phyloP scores from a whole-genome alignment of 2,329 filamentous ascomycete species.

The Trichocomaceae sp. region DNA sequence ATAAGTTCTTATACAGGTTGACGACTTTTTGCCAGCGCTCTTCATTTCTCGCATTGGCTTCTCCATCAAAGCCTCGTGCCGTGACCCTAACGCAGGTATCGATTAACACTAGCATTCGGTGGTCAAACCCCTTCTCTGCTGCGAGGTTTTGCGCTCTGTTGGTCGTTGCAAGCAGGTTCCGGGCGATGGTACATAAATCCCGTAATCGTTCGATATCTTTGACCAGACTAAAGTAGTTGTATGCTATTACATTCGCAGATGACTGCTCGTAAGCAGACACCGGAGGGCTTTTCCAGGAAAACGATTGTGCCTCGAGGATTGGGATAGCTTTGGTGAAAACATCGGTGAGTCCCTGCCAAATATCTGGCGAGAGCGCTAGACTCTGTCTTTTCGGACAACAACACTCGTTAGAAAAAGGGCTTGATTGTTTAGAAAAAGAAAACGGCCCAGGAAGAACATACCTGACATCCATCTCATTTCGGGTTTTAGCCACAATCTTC shows the following conservation, averaged over 20 bases:
- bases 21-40: slow-evolving; percentile 61
- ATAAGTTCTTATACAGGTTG: slow-evolving; percentile 58
- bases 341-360: slow-evolving; percentile 55
- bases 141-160: slow-evolving; percentile 58
- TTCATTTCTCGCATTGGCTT: slow-evolving; percentile 55
- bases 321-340: slow-evolving; percentile 55
- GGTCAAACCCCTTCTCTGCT: slow-evolving; percentile 53
- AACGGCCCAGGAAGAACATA: slow-evolving; percentile 26
- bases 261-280: slow-evolving; percentile 52
- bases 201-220: slow-evolving; percentile 59
- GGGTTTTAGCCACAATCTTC: slow-evolving; percentile 53
- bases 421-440: background rate
- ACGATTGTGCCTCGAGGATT: slow-evolving; percentile 55
- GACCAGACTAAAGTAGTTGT: slow-evolving; percentile 52
- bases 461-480: slow-evolving; percentile 50
- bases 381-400: slow-evolving; percentile 39
- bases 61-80: slow-evolving; percentile 58
- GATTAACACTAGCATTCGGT: slow-evolving; percentile 55
- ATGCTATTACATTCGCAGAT: slow-evolving; percentile 55
- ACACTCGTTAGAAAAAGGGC: background rate
- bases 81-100: slow-evolving; percentile 60
- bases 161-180: slow-evolving; percentile 57
- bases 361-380: slow-evolving; percentile 49
- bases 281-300: slow-evolving; percentile 53
- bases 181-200: slow-evolving; percentile 54